Base-by-base conservation (phyloP, 1,284 basidiomycete genomes). In the Phellinidium pouzarii region DNA sequence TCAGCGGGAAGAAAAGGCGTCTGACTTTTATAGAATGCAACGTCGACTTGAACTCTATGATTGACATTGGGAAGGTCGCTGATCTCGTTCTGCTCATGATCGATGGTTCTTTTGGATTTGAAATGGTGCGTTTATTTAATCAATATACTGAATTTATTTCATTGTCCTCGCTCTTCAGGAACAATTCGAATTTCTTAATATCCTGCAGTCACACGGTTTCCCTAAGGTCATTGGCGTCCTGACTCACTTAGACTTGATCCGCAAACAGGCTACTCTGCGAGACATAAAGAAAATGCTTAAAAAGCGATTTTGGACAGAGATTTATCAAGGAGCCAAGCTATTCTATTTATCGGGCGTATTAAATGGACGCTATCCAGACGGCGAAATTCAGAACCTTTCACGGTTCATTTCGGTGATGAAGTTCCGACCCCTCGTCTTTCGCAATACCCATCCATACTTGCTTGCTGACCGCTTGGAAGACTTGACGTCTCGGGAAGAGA, bases 251-350 rank as follows among this genome's bases (percentile, higher is more conserved):
- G 96, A 99, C 69, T 84, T 99, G 57, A 91, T 99, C 64, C 97
- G 97, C 75, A 96, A 94, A 66, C 79, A 88, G 5, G 79, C 87
- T 0, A 87, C 85, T 1, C 80, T 98, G 45, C 90, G 88, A 56
- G 84, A 84, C 46, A 94, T 93, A 49, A 99, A 99, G 74, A 98
- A 97, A 66, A 73, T 86, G 0, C 80, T 99, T 44, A 99, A 99
- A 71, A 95, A 93, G 67, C 90, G 96, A n/a, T 99, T 99, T 73
- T 99, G 96, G 95, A 94, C 95, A 0, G 96, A 99, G 68, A 97
- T 99, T 14, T 98, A 98, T 69, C 90, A 94, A 66, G 96, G 96
- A 47, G 95, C 96, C 44, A 99, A 98, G 68, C 83, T 99, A 14
- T 99, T 99, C 73, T 98, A 98, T 68, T 86, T 99, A 44, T 95